A percentile compares a stretch with the other conserved stretches of the same genome.
phyloP scores from a whole-genome alignment of 441 rosid genomes.

The Flueggea neowawraea region DNA sequence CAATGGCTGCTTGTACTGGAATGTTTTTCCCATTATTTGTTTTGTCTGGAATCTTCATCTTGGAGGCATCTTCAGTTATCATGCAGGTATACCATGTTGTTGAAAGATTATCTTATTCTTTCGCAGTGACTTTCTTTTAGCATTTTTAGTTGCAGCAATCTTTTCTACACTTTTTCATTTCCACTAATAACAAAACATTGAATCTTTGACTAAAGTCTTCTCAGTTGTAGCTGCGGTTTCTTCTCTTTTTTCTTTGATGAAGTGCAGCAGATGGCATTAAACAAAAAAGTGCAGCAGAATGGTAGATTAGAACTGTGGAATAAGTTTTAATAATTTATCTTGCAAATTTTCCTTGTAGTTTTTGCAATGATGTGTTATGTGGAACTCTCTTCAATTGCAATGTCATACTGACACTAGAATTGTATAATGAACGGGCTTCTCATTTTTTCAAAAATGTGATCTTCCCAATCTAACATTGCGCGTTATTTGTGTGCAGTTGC shows the following conservation, averaged over 20 bases:
- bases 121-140: neutral
- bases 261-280: too few species aligned
- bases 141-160: neutral
- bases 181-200: too few species aligned
- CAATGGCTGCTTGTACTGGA: slow-evolving; percentile 96
- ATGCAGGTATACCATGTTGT: slow-evolving; percentile 51
- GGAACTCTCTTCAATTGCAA: too few species aligned
- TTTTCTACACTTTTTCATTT: neutral
- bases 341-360: neutral
- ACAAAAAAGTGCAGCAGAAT: too few species aligned
- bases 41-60: slow-evolving; percentile 70
- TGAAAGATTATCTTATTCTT: neutral
- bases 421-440: too few species aligned
- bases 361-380: too few species aligned
- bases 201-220: too few species aligned
- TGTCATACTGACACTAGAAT: too few species aligned
- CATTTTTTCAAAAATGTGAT: too few species aligned
- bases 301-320: too few species aligned
- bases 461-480: too few species aligned
- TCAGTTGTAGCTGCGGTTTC: neutral
- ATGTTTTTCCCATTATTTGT: slow-evolving; percentile 87
- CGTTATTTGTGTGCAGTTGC: slow-evolving; percentile 34
- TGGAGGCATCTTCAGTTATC: slow-evolving; percentile 64
- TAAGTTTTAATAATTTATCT: too few species aligned
- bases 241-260: neutral